phyloP scores from a whole-genome alignment of 441 rosid species.

The Hypseocharis bilobata region DNA sequence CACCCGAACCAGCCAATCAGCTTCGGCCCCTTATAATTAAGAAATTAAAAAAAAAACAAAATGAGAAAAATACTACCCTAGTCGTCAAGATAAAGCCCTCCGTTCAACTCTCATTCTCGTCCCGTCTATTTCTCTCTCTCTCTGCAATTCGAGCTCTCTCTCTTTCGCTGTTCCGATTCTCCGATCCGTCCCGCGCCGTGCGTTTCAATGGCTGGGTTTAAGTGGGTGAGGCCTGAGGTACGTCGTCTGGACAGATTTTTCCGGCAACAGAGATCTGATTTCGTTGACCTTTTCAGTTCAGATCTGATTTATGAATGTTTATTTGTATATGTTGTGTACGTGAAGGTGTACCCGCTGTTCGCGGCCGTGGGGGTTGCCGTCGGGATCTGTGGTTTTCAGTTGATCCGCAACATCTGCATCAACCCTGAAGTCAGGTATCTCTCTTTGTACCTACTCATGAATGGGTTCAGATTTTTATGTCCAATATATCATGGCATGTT shows the following conservation, averaged over 20 bases:
- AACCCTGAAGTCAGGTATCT: constrained; percentile 93
- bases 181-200: neutral
- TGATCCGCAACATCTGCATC: constrained; percentile 72
- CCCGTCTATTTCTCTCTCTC: no score
- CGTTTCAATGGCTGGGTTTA: constrained; percentile 43
- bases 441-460: neutral
- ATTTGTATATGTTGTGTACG: neutral
- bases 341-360: constrained; percentile 80
- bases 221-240: constrained; percentile 93
- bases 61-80: no score
- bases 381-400: constrained; percentile 68
- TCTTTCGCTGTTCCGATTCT: no score
- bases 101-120: no score
- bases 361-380: constrained; percentile 79
- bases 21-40: neutral
- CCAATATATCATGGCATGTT: no score
- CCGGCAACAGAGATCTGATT: neutral
- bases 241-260: no score
- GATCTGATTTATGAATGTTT: neutral
- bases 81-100: no score
- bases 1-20: no score
- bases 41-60: neutral
- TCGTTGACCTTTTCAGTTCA: neutral
- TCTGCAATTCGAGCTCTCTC: no score
- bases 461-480: no score